phyloP scores from a whole-genome alignment of 2,329 filamentous ascomycete genomes.

The Curvularia lunata region DNA sequence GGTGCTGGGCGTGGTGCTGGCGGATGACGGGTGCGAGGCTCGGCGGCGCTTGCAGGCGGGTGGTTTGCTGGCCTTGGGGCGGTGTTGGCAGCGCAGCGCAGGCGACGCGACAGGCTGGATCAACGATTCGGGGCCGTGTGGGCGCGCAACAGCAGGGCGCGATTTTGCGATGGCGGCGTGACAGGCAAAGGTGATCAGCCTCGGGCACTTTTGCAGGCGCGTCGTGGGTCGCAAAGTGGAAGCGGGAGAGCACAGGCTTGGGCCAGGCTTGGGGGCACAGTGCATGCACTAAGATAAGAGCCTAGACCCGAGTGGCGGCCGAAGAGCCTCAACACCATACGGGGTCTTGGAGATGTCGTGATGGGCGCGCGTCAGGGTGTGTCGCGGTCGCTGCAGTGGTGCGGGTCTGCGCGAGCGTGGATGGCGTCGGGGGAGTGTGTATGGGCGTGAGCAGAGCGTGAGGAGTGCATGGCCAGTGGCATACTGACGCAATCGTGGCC shows the following conservation, averaged over 20 bases:
- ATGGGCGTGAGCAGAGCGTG: no score
- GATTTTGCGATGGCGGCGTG: conserved; percentile 11
- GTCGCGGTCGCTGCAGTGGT: background rate
- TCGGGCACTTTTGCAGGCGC: conserved; percentile 25
- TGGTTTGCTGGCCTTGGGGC: background rate
- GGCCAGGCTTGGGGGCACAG: conserved; percentile 17
- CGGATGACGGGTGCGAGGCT: conserved; percentile 27
- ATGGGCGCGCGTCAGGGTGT: background rate
- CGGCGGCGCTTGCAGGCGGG: conserved; percentile 16
- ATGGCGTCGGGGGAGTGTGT: no score
- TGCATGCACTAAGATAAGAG: conserved; percentile 29
- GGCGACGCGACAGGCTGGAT: conserved; percentile 10
- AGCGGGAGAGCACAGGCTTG: conserved; percentile 22
- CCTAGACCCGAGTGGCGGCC: conserved; percentile 15
- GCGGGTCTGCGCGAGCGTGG: no score
- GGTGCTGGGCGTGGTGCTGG: conserved; percentile 22
- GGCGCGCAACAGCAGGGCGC: conserved; percentile 13
- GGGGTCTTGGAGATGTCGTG: conserved; percentile 9
- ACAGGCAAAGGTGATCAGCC: conserved; percentile 27
- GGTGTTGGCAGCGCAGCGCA: conserved; percentile 5
- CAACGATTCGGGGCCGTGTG: no score
- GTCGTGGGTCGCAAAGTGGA: conserved; percentile 26
- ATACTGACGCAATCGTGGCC: no score
- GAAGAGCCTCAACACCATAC: conserved; percentile 20
- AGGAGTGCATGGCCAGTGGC: no score